Conservation (phyloP, 352 stramenopile genomes). For the Phytophthora megakarya region DNA sequence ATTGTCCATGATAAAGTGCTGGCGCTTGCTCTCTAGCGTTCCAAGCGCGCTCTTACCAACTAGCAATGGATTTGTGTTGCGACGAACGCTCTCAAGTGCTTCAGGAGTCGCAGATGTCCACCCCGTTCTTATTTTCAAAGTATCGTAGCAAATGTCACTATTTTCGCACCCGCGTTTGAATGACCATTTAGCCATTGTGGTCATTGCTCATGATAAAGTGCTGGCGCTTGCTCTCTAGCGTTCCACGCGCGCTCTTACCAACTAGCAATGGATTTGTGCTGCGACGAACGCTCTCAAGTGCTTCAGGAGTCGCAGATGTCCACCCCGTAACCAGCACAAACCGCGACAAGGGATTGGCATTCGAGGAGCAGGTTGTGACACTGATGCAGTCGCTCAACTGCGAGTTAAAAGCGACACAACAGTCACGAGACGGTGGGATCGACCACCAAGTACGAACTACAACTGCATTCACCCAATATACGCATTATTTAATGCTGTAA, state of each 20-base stretch:
- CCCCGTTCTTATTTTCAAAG: no score
- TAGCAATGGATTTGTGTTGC: background rate
- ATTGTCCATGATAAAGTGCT: background rate
- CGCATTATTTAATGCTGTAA: background rate
- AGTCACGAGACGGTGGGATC: constrained; percentile 74
- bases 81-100: constrained; percentile 12
- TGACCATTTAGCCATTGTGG: no score
- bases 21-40: constrained; percentile 8
- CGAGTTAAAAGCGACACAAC: constrained; percentile 56
- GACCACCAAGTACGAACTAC: constrained; percentile 52
- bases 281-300: constrained; percentile 15
- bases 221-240: constrained; percentile 9
- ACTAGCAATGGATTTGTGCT: background rate
- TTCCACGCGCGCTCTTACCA: background rate
- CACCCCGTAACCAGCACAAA: constrained; percentile 7
- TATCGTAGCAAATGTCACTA: constrained; percentile 24
- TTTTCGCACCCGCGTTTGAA: no score
- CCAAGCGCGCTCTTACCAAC: background rate
- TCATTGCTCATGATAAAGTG: background rate
- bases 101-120: background rate
- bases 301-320: background rate
- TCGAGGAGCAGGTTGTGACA: constrained; percentile 64
- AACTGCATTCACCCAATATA: background rate
- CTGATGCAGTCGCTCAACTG: constrained; percentile 62
- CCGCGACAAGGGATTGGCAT: constrained; percentile 59